A percentile compares a stretch with the other conserved stretches of the same genome.
These are phyloP conservation scores for Euphrasia arctica DNA, from an alignment of 305 asterid genomes.

Conservation along the genomic window DNA sequence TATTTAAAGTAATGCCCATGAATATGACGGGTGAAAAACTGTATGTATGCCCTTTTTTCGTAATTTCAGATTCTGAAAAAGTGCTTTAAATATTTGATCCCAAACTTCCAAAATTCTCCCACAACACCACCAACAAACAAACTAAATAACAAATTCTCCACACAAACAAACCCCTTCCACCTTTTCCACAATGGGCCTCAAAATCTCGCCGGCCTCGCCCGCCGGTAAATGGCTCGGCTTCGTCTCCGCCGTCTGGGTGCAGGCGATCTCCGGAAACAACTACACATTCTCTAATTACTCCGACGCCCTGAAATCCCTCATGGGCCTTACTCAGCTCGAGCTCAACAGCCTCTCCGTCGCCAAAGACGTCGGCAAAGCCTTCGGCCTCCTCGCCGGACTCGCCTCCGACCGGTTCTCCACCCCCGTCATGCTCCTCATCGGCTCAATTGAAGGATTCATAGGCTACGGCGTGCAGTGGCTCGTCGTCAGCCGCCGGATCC, in stretches of 20 bases:
- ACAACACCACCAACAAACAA: too few species aligned
- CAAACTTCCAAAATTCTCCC: too few species aligned
- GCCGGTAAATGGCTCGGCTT: conserved; percentile 92
- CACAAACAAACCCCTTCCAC: too few species aligned
- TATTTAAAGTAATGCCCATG: too few species aligned
- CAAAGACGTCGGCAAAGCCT: conserved; percentile 82
- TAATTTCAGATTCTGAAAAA: too few species aligned
- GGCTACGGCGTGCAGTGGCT: conserved; percentile 96
- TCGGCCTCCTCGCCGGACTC: conserved; percentile 76
- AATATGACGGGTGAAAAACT: too few species aligned
- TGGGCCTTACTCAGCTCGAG: conserved; percentile 83
- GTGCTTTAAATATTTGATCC: too few species aligned
- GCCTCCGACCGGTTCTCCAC: conserved; percentile 77
- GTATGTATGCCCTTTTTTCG: too few species aligned
- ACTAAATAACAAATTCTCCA: too few species aligned
- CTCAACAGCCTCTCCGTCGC: conserved; percentile 84
- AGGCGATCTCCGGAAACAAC: conserved; percentile 80
- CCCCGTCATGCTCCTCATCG: conserved; percentile 64
- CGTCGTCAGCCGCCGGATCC: conserved; percentile 67
- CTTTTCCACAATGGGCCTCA: conserved; percentile 34
- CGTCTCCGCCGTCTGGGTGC: conserved; percentile 94
- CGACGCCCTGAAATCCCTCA: conserved; percentile 62
- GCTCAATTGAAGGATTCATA: conserved; percentile 68
- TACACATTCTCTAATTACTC: conserved; percentile 88
- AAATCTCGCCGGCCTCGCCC: conserved; percentile 51